These are phyloP conservation scores for Cytospora leucostoma DNA, from an alignment of 2,329 filamentous ascomycete genomes.

Conservation along the genomic window DNA sequence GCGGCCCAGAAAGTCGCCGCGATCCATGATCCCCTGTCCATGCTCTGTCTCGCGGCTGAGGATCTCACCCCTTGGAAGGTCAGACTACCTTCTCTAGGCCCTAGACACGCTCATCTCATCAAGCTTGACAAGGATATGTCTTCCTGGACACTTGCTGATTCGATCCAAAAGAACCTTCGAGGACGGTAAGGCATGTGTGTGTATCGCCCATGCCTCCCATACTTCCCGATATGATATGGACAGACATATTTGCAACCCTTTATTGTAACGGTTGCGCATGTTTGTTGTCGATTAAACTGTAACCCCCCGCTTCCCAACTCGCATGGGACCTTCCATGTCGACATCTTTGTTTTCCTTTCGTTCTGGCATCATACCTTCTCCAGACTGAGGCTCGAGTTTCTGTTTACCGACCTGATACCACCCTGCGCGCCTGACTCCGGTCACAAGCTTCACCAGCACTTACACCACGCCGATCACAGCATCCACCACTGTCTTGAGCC, in stretches of 20 bases:
- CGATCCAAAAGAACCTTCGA: constrained; percentile 7
- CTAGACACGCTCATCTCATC: constrained; percentile 21
- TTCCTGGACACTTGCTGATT: background rate
- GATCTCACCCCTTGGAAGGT: constrained; percentile 14
- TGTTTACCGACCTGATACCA: background rate
- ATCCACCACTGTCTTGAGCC: constrained; percentile 24
- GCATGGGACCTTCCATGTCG: constrained; percentile 2
- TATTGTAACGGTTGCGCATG: background rate
- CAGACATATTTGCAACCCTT: constrained; percentile 13
- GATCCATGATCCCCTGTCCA: constrained; percentile 14
- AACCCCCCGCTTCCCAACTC: constrained; percentile 15
- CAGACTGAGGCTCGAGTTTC: background rate
- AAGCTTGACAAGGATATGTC: constrained; percentile 15
- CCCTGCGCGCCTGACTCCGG: background rate
- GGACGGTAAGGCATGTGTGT: constrained; percentile 7
- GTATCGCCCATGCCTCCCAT: constrained; percentile 14
- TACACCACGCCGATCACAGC: constrained; percentile 27
- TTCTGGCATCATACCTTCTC: background rate
- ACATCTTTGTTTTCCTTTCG: constrained; percentile 17
- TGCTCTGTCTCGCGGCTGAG: constrained; percentile 22
- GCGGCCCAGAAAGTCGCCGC: constrained; percentile 7
- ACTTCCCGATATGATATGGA: constrained; percentile 16
- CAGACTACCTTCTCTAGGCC: constrained; percentile 17
- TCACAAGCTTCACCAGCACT: constrained; percentile 13
- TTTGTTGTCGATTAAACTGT: background rate